Evolutionary conservation across 1,139 yeast genomes (phyloP).

Genomic region (Sugiyamaella japonica): DNA sequence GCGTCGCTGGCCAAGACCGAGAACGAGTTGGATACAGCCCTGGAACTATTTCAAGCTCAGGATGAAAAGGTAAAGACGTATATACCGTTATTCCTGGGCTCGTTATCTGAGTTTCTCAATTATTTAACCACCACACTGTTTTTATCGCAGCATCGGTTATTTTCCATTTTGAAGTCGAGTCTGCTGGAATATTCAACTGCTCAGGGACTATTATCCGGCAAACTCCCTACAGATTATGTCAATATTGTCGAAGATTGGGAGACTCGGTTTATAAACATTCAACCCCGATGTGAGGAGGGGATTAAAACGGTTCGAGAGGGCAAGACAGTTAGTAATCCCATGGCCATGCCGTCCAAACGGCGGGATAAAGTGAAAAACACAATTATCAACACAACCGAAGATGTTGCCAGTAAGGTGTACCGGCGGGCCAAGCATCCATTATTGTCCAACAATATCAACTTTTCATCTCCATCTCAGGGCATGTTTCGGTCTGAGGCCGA

Average conservation of each 20-base stretch:
- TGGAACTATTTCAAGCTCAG: constrained; percentile 40
- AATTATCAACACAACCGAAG: constrained; percentile 24
- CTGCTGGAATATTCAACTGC: constrained; percentile 33
- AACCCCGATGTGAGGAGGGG: constrained; percentile 37
- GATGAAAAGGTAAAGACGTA: constrained; percentile 47
- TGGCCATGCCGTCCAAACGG: constrained; percentile 31
- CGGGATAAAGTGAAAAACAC: constrained; percentile 28
- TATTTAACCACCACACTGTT: constrained; percentile 40
- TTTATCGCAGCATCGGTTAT: constrained; percentile 34
- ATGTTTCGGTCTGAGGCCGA: constrained; percentile 35
- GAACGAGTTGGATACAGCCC: constrained; percentile 36
- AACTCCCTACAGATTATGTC: constrained; percentile 22
- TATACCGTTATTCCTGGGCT: constrained; percentile 50
- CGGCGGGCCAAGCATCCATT: constrained; percentile 29
- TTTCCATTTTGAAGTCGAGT: constrained; percentile 31
- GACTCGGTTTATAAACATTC: constrained; percentile 33
- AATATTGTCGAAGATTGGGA: constrained; percentile 36
- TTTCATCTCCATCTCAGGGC: constrained; percentile 33
- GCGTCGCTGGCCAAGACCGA: constrained; percentile 33
- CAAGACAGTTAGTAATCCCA: constrained; percentile 34
- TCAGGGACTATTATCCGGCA: constrained; percentile 31
- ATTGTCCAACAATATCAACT: constrained; percentile 24
- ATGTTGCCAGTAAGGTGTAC: constrained; percentile 25
- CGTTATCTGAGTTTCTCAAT: constrained; percentile 53
- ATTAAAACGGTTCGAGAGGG: constrained; percentile 34